phyloP scores from a whole-genome alignment of 306 rosid species.

The Dicorynia guianensis region DNA sequence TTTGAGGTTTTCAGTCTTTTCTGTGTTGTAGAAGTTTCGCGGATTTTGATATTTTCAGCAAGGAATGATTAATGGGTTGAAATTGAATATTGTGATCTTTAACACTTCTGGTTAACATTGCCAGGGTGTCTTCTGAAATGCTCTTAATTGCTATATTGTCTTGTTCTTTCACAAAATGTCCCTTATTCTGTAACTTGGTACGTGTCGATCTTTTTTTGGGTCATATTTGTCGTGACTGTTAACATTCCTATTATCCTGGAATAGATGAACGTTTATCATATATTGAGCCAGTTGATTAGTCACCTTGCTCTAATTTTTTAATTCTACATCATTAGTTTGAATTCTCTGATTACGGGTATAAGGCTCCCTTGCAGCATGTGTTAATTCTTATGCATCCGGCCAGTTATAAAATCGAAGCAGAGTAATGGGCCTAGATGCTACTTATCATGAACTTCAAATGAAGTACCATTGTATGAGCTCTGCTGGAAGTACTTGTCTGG shows the following conservation, averaged over 20 bases:
- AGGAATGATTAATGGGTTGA: conserved; percentile 48
- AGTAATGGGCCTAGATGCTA: neutral
- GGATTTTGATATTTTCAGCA: conserved; percentile 24
- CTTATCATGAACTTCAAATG: neutral
- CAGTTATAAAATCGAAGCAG: too few relatives aligned
- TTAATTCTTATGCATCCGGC: neutral
- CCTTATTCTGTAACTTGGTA: neutral
- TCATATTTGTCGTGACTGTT: neutral
- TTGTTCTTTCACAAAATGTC: neutral
- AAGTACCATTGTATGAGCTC: neutral
- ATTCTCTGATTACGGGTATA: neutral
- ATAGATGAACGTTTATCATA: neutral
- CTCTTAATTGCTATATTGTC: neutral
- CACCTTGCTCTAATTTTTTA: too few relatives aligned
- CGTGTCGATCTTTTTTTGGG: neutral
- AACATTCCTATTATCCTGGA: too few relatives aligned
- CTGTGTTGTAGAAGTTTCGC: conserved; percentile 35
- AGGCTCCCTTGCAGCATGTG: neutral
- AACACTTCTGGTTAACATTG: conserved; percentile 18
- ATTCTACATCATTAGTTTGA: neutral
- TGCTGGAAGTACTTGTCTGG: neutral
- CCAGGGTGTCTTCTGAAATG: conserved; percentile 13
- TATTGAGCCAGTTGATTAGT: neutral
- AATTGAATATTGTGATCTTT: conserved; percentile 45
- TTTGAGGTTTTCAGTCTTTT: conserved; percentile 48